Evolutionary conservation across 192 early-diverging fungal genomes (phyloP), one percentile per base, ranked within the genome.

Genomic region (Entomortierella parvispora): DNA sequence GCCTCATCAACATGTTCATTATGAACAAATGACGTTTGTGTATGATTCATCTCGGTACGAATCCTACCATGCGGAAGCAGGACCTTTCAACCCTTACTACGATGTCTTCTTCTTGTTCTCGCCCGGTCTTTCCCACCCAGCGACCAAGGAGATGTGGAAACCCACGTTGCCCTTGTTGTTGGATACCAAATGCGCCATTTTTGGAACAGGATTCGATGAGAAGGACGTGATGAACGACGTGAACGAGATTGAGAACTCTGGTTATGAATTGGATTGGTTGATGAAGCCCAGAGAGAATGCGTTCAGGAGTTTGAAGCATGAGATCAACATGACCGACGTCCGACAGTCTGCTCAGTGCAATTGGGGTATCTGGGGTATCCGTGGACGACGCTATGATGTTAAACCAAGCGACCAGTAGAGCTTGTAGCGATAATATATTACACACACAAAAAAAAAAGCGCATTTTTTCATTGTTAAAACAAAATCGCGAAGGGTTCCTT

Each of bases 301-400:
- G 28, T 92, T 93, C 63, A 82, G 84, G 37, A 90, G 87, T 65
- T 68, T 92, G 68, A 93, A 92, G 77, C 86, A 86, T 49, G 91
- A 94, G 60, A 81, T 92, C 76, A 88, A 91, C 45, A 74, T 90
- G 65, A 76, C 85, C 28, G 91, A 94, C 70, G 77, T 94, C 63
- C 77, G 90, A 54, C 88, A 93, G 58, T 85, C 83, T 51, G 87
- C 90, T 14, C 88, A 87, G 63, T 86, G 90, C 52, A 94, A 94
- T 76, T 92, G 90, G 90, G 91, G 90, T 26, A 89, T 94, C 59
- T 94, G 90, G 81, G 90, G 87, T 32, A 87, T 94, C 69, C 87
- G 92, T 57, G 93, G 91, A 48, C 92, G 92, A 78, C 84, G 86
- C 44, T 94, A 94, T 82, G 93, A 94, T 79, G 90, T 94, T 8